Evolutionary conservation across 345 rosid species (phyloP), one percentile per base, ranked within the genome.

Genomic region (Hevea brasiliensis): DNA sequence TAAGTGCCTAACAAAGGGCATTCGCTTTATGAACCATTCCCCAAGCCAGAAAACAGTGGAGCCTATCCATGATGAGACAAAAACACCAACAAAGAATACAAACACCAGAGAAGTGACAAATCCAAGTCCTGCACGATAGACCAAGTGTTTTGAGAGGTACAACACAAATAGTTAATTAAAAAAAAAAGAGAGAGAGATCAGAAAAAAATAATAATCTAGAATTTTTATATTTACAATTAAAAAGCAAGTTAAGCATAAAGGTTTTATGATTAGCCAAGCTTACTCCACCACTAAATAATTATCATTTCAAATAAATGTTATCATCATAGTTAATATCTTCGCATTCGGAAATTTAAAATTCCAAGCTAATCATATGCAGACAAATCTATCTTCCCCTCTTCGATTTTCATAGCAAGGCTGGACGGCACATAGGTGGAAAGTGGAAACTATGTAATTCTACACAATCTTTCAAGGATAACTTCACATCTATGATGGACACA

Each of bases 51-150:
- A 87, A 51, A 89, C 78, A 23, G 85, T 81, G 60, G 93, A 83
- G 54, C 91, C 93, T 65, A 85, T 59, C 93, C 91, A 89, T 23
- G 89, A 89, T 2, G 91, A 89, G 69, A 85, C 89, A 70, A 89
- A 89, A 65, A 85, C 83, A 29, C 93, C 93, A 48, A 87, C 83
- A 65, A 85, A 85, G 80, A 89, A 85, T 44, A 87, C 87, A 72
- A 89, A 89, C 10, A 85, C 72, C 55, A 89, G 78, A 70, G 93
- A 89, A 67, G 91, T 89, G 72, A 89, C 65, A 76, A 89, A 89
- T 72, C 93, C 93, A 65, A 89, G 84, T 62, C 93, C 91, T 87
- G 93, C 83, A 77, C 51, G 51, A 62, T 44, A 62, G 59, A 65
- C 55, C 64, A 72, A 10, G 11, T 17, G 6, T 24, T 65, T 35